Evolutionary conservation across 768 basidiomycete species (phyloP), one percentile per base, ranked within the genome.

Genomic region (Boletus tomentosulus): DNA sequence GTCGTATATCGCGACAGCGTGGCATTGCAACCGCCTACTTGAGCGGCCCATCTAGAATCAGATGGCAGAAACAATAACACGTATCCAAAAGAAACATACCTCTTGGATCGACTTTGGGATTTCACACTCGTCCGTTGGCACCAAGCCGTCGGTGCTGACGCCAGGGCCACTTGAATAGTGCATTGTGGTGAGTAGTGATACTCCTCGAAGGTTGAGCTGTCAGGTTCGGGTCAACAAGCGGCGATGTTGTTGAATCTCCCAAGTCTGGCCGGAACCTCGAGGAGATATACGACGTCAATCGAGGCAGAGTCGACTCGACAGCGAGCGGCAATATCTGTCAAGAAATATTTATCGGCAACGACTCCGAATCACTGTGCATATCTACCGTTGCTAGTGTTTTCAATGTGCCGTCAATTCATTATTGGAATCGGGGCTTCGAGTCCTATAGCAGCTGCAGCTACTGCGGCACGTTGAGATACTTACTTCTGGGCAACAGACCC

Each of bases 281-380:
- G 11, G 24, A 42, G 28, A 2, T 6, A 10, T 25, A 19, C 19
- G 19, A 19, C 3, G 24, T 28, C 43, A 44, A 28, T 28, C 27
- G 27, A 44, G 25, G 15, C 27, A 24, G 12, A 28, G 28, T 27
- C 8, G 25, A n/a, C 41, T 25, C 34, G 19, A 22, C 37, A n/a
- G n/a, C 37, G 15, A 44, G 48, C 25, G 47, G 25, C 33, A 16
- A 37, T 13, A 30, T 37, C 41, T 49, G 57, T 51, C 62, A 45
- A 34, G 22, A n/a, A 12, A 34, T 13, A 25, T 25, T 27, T 34
- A 31, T 27, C 19, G 44, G 5, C 8, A 46, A 31, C 6, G 27
- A 19, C 19, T 30, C 6, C 27, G 6, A 6, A 45, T 31, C 30
- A 43, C 25, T 2, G 12, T 22, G 22, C 22, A 22, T 41, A 16